phyloP scores from a whole-genome alignment of 352 stramenopile genomes.

The Pseudoperonospora humuli region DNA sequence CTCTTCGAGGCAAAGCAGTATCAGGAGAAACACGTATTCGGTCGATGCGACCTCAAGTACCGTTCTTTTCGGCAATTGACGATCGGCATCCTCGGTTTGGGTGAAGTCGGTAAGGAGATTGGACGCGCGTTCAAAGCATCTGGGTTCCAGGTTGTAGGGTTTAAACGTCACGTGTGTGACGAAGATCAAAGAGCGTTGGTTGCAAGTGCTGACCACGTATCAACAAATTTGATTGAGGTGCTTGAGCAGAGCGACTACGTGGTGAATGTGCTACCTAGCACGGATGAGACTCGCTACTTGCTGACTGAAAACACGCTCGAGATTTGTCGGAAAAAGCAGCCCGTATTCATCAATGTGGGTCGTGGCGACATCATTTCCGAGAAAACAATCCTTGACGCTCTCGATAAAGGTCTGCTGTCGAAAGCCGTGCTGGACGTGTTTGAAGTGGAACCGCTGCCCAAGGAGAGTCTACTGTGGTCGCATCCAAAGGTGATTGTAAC shows the following conservation, averaged over 20 bases:
- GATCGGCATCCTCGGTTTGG: slow-evolving; percentile 50
- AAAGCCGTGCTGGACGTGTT: slow-evolving; percentile 53
- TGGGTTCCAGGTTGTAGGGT: slow-evolving; percentile 54
- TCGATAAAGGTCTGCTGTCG: slow-evolving; percentile 57
- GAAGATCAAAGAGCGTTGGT: slow-evolving; percentile 10
- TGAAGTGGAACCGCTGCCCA: slow-evolving; percentile 37
- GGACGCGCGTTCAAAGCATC: slow-evolving; percentile 37
- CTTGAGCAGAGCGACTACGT: slow-evolving; percentile 61
- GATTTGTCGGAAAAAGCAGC: slow-evolving; percentile 37
- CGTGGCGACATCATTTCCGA: slow-evolving; percentile 77
- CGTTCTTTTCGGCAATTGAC: slow-evolving; percentile 36
- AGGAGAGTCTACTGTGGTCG: slow-evolving; percentile 52
- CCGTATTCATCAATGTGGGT: slow-evolving; percentile 84
- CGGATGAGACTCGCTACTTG: slow-evolving; percentile 53
- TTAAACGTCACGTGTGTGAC: slow-evolving; percentile 46
- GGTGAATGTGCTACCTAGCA: slow-evolving; percentile 81
- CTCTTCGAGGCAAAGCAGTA: slow-evolving; percentile 31
- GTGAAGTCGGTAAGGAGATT: slow-evolving; percentile 54
- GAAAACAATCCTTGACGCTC: slow-evolving; percentile 43
- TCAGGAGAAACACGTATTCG: slow-evolving; percentile 27
- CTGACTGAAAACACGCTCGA: slow-evolving; percentile 43
- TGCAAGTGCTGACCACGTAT: slow-evolving; percentile 32
- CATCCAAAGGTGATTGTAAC: slow-evolving; percentile 64
- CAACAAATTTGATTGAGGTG: slow-evolving; percentile 36
- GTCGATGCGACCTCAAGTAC: slow-evolving; percentile 31